Conservation (phyloP, 2,329 filamentous ascomycete species). For the Colletotrichum brevisporum region DNA sequence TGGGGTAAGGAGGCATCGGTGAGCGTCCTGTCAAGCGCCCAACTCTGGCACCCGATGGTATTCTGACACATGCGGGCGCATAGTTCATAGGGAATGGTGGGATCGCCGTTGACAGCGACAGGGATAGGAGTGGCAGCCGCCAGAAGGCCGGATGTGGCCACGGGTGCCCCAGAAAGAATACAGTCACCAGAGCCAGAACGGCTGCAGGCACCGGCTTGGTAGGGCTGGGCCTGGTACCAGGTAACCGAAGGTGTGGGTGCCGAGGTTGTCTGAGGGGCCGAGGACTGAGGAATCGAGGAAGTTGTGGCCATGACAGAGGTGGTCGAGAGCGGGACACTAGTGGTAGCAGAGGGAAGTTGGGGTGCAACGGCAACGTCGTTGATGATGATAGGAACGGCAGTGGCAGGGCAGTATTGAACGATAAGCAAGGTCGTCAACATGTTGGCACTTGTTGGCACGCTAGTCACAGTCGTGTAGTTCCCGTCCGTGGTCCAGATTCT, state of each 20-base stretch:
- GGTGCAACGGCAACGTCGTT: constrained; percentile 11
- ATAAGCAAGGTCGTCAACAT: constrained; percentile 8
- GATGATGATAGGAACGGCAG: constrained; percentile 7
- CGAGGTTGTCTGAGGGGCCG: neutral
- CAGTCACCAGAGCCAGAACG: constrained; percentile 1
- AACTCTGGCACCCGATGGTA: neutral
- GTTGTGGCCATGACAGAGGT: neutral
- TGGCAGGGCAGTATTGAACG: constrained; percentile 24
- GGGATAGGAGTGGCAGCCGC: neutral
- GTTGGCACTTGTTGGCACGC: constrained; percentile 17
- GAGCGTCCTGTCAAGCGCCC: constrained; percentile 4
- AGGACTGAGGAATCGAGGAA: neutral
- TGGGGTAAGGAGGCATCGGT: neutral
- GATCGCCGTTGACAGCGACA: neutral
- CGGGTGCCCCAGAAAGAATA: constrained; percentile 11
- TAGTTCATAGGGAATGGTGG: neutral
- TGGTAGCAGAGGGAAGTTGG: neutral
- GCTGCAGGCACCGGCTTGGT: constrained; percentile 2
- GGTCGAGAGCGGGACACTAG: neutral
- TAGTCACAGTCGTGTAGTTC: constrained; percentile 29
- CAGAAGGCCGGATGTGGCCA: constrained; percentile 14
- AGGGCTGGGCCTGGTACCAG: neutral
- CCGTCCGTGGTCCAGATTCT: constrained; percentile 32
- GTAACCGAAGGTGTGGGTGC: neutral
- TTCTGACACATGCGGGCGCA: constrained; percentile 5